These are phyloP conservation scores for Delitschia confertaspora DNA, from an alignment of 495 filamentous ascomycete genomes.

Conservation along the genomic window DNA sequence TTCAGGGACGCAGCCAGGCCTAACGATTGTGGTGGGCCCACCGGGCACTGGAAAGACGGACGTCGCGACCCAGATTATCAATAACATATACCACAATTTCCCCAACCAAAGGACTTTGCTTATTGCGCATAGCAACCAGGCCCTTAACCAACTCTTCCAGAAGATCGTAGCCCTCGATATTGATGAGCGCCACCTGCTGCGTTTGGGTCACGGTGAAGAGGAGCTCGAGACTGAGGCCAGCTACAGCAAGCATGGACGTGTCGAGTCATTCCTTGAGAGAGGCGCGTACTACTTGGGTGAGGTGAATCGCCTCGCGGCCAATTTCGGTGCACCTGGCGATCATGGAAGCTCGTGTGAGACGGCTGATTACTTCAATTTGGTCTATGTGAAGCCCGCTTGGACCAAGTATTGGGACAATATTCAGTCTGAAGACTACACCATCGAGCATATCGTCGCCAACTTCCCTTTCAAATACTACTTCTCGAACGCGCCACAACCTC, in stretches of 20 bases:
- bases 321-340: slow-evolving; percentile 75
- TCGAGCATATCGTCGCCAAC: slow-evolving; percentile 54
- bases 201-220: slow-evolving; percentile 90
- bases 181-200: slow-evolving; percentile 86
- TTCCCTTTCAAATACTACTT: slow-evolving; percentile 94
- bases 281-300: slow-evolving; percentile 68
- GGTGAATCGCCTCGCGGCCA: slow-evolving; percentile 76
- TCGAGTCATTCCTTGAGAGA: slow-evolving; percentile 92
- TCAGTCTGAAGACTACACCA: slow-evolving; percentile 40
- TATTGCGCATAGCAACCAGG: slow-evolving; percentile 95
- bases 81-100: slow-evolving; percentile 98
- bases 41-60: slow-evolving; percentile 98
- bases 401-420: slow-evolving; percentile 62
- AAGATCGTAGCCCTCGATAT: slow-evolving; percentile 94
- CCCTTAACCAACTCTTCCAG: slow-evolving; percentile 96
- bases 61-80: slow-evolving; percentile 96
- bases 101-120: slow-evolving; percentile 84
- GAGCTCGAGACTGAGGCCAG: slow-evolving; percentile 77
- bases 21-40: slow-evolving; percentile 90
- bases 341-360: slow-evolving; percentile 96
- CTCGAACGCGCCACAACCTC: slow-evolving; percentile 72
- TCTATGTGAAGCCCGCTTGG: slow-evolving; percentile 86
- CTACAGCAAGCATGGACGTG: slow-evolving; percentile 91
- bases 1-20: slow-evolving; percentile 87
- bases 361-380: slow-evolving; percentile 87